Conservation (phyloP, 768 basidiomycete genomes). For the Boletus rubroflammeus region DNA sequence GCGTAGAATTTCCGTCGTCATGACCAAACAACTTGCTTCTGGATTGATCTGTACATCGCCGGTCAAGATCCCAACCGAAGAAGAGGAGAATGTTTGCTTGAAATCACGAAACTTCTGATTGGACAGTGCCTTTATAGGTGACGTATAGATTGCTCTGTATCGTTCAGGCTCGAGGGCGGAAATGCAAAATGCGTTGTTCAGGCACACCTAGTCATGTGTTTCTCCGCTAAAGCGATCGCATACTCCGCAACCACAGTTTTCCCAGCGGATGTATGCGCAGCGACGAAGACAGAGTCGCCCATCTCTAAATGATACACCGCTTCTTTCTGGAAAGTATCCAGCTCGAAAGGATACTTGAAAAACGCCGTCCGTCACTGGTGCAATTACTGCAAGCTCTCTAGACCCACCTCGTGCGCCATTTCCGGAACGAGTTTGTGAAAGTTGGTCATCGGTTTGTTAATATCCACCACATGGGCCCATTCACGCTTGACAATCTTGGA, state of each 20-base stretch:
- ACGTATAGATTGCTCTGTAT: constrained; percentile 92
- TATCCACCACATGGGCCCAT: constrained; percentile 97
- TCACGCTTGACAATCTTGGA: constrained; percentile 72
- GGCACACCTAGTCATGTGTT: constrained; percentile 95
- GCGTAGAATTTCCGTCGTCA: constrained; percentile 97
- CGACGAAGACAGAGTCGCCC: constrained; percentile 99
- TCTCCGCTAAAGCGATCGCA: constrained; percentile 93
- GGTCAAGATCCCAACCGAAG: constrained; percentile 92
- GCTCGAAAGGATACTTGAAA: constrained; percentile 95
- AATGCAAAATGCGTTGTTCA: constrained; percentile 11
- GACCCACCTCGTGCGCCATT: constrained; percentile 84
- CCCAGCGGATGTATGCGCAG: constrained; percentile 98
- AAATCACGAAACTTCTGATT: constrained; percentile 99
- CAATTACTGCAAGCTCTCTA: neutral
- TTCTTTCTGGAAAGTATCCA: constrained; percentile 98
- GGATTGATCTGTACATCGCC: constrained; percentile 99
- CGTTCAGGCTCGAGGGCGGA: constrained; percentile 5
- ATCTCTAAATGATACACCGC: constrained; percentile 96
- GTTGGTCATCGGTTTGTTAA: constrained; percentile 84
- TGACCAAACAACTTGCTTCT: constrained; percentile 93
- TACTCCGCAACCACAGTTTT: constrained; percentile 99
- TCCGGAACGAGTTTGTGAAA: constrained; percentile 92
- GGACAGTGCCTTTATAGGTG: constrained; percentile 96
- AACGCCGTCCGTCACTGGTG: constrained; percentile 5
- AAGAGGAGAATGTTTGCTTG: constrained; percentile 90